Base-by-base conservation (phyloP, 805 yeast species). In the Saturnispora ahearnii region DNA sequence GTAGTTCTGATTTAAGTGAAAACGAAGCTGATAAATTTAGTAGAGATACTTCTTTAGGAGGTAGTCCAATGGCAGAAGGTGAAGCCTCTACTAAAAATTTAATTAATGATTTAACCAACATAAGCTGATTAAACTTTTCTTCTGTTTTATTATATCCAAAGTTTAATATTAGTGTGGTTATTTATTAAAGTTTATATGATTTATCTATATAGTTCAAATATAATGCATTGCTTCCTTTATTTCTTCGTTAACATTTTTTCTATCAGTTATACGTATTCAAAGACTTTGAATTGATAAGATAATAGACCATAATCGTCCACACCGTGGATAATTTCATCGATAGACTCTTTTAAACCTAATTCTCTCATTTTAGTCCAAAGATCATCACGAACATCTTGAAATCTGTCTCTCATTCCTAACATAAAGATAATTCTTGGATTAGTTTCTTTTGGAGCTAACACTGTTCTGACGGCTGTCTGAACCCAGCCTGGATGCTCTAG, bases 251-350 rank as follows among this genome's bases (percentile, higher is more conserved):
- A 15, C 24, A 11, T 21, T 15, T 9, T 36, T 11, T 11, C 8
- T 36, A 10, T 36, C 40, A 5, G 18, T 31, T 40, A 31, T 31
- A 26, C 15, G 30, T 34, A 59, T 21, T 49, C 52, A 40, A 54
- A 64, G 49, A 62, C 59, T 52, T 73, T 77, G 62, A 76, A 79
- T 38, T 79, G 63, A 59, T 81, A 90, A 26, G 70, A 62, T 49
- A 81, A 81, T 30, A 72, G 73, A 0, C 97, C 97, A 71, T 88
- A 90, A 62, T 90, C 97, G 61, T 91, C 99, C 49, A 66, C 68
- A 0, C 96, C 97, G 4, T 72, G 65, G 52, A 85, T 88, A 3
- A 63, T 58, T 10, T 67, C 73, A 40, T 69, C 67, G 5, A 65
- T 64, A 0, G 60, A 53, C n/a, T 58, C 75, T 52, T n/a, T 41